A percentile compares a stretch with the other conserved stretches of the same genome.
Evolutionary conservation across 2,329 filamentous ascomycete genomes (phyloP).

Genomic region (Dryadomyces sulphureus): DNA sequence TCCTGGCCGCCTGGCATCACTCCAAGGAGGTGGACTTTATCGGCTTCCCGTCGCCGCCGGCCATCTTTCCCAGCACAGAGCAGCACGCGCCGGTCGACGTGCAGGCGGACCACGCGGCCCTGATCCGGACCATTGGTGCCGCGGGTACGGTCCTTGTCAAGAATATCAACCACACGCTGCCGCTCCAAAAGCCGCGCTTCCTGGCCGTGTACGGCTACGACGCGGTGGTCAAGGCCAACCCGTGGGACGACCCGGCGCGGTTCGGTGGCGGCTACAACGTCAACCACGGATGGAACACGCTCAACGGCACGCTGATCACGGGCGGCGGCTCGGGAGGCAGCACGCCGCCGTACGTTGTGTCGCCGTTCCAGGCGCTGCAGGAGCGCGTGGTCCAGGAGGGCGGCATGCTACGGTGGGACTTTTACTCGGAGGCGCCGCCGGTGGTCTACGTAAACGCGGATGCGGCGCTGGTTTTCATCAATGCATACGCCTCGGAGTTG

Average conservation of each 20-base stretch:
- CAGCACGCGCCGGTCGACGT: constrained; percentile 54
- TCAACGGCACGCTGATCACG: constrained; percentile 35
- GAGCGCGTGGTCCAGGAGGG: constrained; percentile 28
- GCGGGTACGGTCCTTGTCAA: constrained; percentile 43
- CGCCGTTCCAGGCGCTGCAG: constrained; percentile 44
- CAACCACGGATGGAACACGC: constrained; percentile 35
- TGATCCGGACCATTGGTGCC: constrained; percentile 37
- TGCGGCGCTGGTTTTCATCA: constrained; percentile 51
- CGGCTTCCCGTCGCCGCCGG: constrained; percentile 16
- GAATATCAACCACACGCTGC: constrained; percentile 47
- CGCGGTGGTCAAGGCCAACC: constrained; percentile 32
- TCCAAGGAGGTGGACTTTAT: constrained; percentile 22
- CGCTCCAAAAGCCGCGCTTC: constrained; percentile 28
- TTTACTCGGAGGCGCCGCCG: constrained; percentile 26
- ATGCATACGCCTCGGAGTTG: constrained; percentile 64
- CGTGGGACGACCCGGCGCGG: constrained; percentile 32
- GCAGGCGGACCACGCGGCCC: constrained; percentile 29
- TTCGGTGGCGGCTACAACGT: constrained; percentile 21
- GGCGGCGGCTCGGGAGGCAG: constrained; percentile 37
- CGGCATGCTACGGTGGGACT: constrained; percentile 45
- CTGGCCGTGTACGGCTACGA: constrained; percentile 48
- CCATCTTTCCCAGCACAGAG: constrained; percentile 25
- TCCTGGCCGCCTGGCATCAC: constrained; percentile 29
- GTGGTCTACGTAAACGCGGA: constrained; percentile 32
- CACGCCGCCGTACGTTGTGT: constrained; percentile 26